A percentile compares a stretch with the other conserved stretches of the same genome.
Evolutionary conservation across 768 basidiomycete genomes (phyloP).

Genomic region (Phallus indusiatus): DNA sequence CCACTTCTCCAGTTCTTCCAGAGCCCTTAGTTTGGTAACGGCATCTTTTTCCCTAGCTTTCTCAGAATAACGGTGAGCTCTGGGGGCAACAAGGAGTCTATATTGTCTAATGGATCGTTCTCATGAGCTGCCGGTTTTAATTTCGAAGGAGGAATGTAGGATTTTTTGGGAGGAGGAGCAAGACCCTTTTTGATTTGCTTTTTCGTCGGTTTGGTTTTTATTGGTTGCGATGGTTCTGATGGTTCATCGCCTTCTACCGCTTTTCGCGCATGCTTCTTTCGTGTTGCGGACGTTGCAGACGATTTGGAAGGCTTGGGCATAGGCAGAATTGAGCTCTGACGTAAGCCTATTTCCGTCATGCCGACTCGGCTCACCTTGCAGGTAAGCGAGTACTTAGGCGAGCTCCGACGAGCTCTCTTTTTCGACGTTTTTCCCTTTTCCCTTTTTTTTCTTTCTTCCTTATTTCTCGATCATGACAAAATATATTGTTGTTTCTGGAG

Average conservation of each 20-base stretch:
- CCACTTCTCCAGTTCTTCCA: slow-evolving; percentile 79
- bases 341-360: too few species aligned
- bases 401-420: too few species aligned
- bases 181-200: slow-evolving; percentile 40
- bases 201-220: slow-evolving; percentile 40
- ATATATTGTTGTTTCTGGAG: slow-evolving; percentile 93
- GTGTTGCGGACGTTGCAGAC: slow-evolving; percentile 75
- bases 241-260: slow-evolving; percentile 29
- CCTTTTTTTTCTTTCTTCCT: not conserved
- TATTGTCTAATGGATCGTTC: slow-evolving; percentile 81
- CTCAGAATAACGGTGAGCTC: slow-evolving; percentile 78
- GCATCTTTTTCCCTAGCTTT: slow-evolving; percentile 81
- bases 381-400: too few species aligned
- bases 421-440: too few species aligned
- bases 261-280: slow-evolving; percentile 89
- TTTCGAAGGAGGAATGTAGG: slow-evolving; percentile 76
- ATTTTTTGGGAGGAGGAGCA: slow-evolving; percentile 59
- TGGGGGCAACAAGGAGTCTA: slow-evolving; percentile 65
- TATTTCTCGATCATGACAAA: slow-evolving; percentile 58
- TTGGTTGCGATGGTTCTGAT: slow-evolving; percentile 17
- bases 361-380: too few species aligned
- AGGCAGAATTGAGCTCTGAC: not conserved
- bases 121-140: slow-evolving; percentile 51
- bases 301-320: slow-evolving; percentile 52
- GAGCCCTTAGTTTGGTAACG: slow-evolving; percentile 71